Evolutionary conservation across 2,329 filamentous ascomycete genomes (phyloP).

Genomic region (Orbilia javanica): DNA sequence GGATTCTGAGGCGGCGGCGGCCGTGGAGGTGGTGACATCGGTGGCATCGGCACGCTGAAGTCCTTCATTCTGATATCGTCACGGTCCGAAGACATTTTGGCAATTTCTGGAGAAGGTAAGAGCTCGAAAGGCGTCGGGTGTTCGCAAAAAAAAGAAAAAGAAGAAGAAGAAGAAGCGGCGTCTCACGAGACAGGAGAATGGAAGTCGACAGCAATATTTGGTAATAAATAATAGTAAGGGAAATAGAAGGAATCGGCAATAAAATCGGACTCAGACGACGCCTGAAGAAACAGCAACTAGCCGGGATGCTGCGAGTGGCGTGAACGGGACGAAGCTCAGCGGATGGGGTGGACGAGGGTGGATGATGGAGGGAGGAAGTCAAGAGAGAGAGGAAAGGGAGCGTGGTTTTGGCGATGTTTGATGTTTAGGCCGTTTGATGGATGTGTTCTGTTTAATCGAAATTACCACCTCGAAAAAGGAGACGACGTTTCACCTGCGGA

Average conservation of each 20-base stretch:
- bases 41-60: conserved; percentile 56
- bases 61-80: conserved; percentile 57
- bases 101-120: not conserved
- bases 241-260: conserved; percentile 31
- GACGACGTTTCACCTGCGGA: conserved; percentile 54
- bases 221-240: not conserved
- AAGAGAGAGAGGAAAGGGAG: conserved; percentile 18
- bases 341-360: conserved; percentile 15
- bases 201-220: conserved; percentile 2
- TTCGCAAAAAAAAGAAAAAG: conserved; percentile 1
- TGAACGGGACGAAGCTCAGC: conserved; percentile 26
- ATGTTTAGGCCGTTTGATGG: conserved; percentile 40
- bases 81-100: conserved; percentile 48
- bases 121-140: not conserved
- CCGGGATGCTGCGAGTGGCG: conserved; percentile 23
- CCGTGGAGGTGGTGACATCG: conserved; percentile 57
- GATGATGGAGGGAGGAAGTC: conserved; percentile 10
- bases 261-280: conserved; percentile 40
- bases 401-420: conserved; percentile 57
- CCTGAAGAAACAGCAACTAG: conserved; percentile 25
- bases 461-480: conserved; percentile 55
- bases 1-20: conserved; percentile 47
- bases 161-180: too few relatives aligned
- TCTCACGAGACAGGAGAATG: conserved; percentile 15
- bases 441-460: conserved; percentile 48